Base-by-base conservation (phyloP, 2,329 filamentous ascomycete genomes). In the Reticulascus tulasneorum region DNA sequence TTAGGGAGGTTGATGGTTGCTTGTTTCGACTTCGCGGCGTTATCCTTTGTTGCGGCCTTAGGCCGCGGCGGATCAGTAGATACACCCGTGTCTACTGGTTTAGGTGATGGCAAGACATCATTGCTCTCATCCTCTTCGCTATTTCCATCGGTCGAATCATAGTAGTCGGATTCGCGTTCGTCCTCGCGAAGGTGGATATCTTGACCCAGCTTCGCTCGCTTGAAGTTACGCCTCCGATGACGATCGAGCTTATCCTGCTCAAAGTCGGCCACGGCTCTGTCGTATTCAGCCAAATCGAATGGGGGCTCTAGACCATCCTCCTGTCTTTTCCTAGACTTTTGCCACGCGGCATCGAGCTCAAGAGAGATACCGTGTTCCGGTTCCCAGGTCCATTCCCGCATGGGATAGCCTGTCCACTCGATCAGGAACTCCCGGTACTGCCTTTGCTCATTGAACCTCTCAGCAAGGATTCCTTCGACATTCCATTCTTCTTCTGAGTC, bases 381-480 rank as follows among this genome's bases (percentile, higher is more conserved):
- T 45, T 79, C 75, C 75, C 75, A 79, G 4, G 58, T 60, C 29
- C 60, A 59, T n/a, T 58, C 52, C 20, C 47, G 40, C 1, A 67
- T 47, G 1, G 50, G 44, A 29, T 50, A 66, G 3, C 54, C 55
- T 15, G 56, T 50, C 64, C 64, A 68, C 35, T 58, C 44, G 9
- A 66, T 50, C 4, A 68, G 52, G 38, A 58, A 68, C 28, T 44
- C 46, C 24, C 40, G 27, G 7, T 21, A 25, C 12, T 27, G 47
- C n/a, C n/a, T n/a, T n/a, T n/a, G n/a, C n/a, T n/a, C n/a, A n/a
- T n/a, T n/a, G n/a, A n/a, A n/a, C 22, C 56, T 60, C 42, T 78
- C 67, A 0, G 69, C 67, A 6, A 80, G 57, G 25, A 83, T 68
- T 9, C 58, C 55, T 25, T 74, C 68, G 6, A 81, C 67, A 6